A percentile compares a stretch with the other conserved stretches of the same genome.
phyloP scores from a whole-genome alignment of 2,329 filamentous ascomycete genomes.

The Apiospora saccharicola region DNA sequence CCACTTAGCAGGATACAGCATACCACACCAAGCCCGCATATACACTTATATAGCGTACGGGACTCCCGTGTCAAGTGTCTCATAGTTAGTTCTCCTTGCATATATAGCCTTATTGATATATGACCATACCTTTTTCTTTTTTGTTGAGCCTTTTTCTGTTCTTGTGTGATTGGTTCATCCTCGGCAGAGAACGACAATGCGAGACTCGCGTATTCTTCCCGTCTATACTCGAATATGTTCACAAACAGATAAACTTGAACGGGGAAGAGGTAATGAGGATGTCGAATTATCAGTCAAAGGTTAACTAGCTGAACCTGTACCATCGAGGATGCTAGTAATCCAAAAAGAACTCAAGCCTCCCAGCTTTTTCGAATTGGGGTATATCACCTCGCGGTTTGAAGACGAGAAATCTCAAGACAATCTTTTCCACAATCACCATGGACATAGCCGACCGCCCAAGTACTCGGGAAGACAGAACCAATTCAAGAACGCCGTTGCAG shows the following conservation, averaged over 20 bases:
- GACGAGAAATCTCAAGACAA: slow-evolving; percentile 4
- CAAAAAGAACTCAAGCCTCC: neutral
- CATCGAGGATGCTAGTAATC: neutral
- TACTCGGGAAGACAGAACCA: neutral
- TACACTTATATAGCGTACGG: neutral
- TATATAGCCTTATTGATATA: slow-evolving; percentile 9
- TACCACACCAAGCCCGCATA: neutral
- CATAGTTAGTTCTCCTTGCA: slow-evolving; percentile 13
- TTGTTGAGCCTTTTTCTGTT: neutral
- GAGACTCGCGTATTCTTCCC: no score
- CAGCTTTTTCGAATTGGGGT: neutral
- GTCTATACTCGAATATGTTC: neutral
- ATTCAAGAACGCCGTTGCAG: slow-evolving; percentile 1
- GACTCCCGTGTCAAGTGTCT: slow-evolving; percentile 1
- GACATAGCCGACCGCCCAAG: neutral
- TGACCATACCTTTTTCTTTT: neutral
- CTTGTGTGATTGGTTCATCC: neutral
- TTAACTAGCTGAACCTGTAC: neutral
- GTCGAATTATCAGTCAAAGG: neutral
- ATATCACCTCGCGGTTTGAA: slow-evolving; percentile 7
- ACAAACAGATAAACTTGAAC: neutral
- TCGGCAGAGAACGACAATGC: no score
- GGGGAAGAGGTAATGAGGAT: neutral
- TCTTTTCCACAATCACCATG: slow-evolving; percentile 7
- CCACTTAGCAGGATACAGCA: neutral